Evolutionary conservation across 768 basidiomycete genomes (phyloP), one percentile per base, ranked within the genome.

Genomic region (Baorangia bicolor): DNA sequence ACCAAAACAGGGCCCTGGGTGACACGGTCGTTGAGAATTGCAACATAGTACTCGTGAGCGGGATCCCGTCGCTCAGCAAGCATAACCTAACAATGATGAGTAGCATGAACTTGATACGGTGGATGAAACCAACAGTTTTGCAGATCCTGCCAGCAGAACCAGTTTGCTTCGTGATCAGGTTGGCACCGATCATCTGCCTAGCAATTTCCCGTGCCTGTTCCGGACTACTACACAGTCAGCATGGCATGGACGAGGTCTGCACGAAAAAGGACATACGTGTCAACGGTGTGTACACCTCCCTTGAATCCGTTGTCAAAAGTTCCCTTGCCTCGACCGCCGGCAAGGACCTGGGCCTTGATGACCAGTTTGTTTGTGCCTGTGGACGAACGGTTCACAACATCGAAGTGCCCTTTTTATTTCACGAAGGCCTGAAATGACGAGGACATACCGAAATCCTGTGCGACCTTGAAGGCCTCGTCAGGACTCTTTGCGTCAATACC

Each of bases 311-410:
- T 93, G 76, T 94, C 86, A 66, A 99, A 99, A 65, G 88, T 88
- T 37, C 97, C 97, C 82, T 98, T 98, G 65, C 97, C 97, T 68
- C 97, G 87, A 60, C 97, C 97, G 66, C 97, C 97, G 61, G 97
- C 97, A 52, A 99, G 88, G 8, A 99, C 97, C 73, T 99, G 97
- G 37, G 97, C 97, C 76, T 98, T 98, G 75, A 99, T 95, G 33
- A 99, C 96, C 49, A 96, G 86, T 59, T 84, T 83, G 52, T 88
- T 79, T 31, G 78, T 78, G 58, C 85, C 93, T 96, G 67, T 35
- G 37, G 3, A 42, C 46, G 39, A 54, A 46, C 49, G 51, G 53
- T 23, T 45, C 14, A 25, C 38, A 27, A n/a, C 28, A 37, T 3
- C 48, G 8, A 56, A 49, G 3, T 28, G 4, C 2, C 42, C 1